Evolutionary conservation across 352 stramenopile species (phyloP).

Genomic region (Globisporangium carolinianum): DNA sequence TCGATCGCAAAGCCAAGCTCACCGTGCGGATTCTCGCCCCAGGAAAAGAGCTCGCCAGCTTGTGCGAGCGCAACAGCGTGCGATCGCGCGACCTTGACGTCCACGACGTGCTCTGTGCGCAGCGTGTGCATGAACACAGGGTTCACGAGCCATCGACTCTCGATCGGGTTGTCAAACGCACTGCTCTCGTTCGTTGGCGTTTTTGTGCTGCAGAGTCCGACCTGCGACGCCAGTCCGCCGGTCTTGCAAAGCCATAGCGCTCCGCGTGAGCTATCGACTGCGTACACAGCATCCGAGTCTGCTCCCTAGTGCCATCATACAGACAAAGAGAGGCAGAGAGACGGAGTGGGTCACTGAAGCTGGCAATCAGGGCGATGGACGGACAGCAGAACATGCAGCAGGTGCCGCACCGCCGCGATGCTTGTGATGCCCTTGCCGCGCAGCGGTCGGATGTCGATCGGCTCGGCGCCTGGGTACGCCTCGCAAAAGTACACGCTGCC

Average conservation of each 20-base stretch:
- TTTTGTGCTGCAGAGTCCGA: slow-evolving; percentile 49
- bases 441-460: slow-evolving; percentile 56
- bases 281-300: slow-evolving; percentile 68
- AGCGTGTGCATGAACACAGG: slow-evolving; percentile 63
- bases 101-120: slow-evolving; percentile 46
- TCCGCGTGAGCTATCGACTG: slow-evolving; percentile 44
- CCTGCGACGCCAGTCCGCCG: slow-evolving; percentile 50
- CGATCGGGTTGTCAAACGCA: slow-evolving; percentile 35
- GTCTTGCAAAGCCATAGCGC: slow-evolving; percentile 72
- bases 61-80: slow-evolving; percentile 71
- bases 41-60: slow-evolving; percentile 90
- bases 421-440: slow-evolving; percentile 53
- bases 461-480: slow-evolving; percentile 22
- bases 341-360: not conserved
- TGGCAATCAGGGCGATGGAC: not conserved
- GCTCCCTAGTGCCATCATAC: slow-evolving; percentile 22
- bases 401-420: slow-evolving; percentile 43
- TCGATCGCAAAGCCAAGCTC: slow-evolving; percentile 47
- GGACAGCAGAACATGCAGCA: not conserved
- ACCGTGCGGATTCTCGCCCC: slow-evolving; percentile 92
- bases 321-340: not conserved
- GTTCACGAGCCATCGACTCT: slow-evolving; percentile 65
- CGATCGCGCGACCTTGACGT: slow-evolving; percentile 38
- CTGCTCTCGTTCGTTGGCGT: slow-evolving; percentile 5
- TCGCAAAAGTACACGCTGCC: slow-evolving; percentile 67